Base-by-base conservation (phyloP, 345 rosid genomes). In the Fremontodendron californicum region DNA sequence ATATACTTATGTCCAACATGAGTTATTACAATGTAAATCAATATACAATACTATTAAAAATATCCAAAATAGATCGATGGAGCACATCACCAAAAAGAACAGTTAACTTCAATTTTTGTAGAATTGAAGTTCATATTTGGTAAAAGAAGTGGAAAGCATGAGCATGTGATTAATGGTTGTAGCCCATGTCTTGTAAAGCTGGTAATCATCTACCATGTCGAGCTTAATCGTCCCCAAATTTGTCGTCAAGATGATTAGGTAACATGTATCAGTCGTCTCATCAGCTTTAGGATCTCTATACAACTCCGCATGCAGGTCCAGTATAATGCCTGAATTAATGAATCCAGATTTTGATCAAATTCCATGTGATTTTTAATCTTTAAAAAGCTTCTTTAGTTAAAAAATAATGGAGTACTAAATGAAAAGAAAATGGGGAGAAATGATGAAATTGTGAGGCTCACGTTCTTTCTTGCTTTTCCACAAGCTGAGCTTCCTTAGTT, bases 121-220 rank as follows among this genome's bases (percentile, higher is more conserved):
- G 84, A 82, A 86, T 37, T 85, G 88, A 78, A 87, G 87, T 65
- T 88, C 79, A 61, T 85, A 85, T 31, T 90, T 90, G 71, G 84
- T 40, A 48, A 75, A 75, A 55, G 96, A 87, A 83, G 89, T 57
- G 58, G 94, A 92, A 76, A 90, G 84, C 80, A 79, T 78, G 64
- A 96, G 93, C 92, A 96, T 83, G 72, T 85, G 93, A 73, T 85
- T 85, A 78, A 92, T 87, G 45, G 98, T 81, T 2, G 86, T 73
- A 15, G 93, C 90, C 99, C 98, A 93, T 42, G 76, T 87, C 84
- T 84, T 90, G 84, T 90, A 95, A 15, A 78, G 87, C 87, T 74
- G 78, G 79, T 85, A 84, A 83, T 96, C 93, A 61, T 90, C 96
- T 1, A 81, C 91, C 94, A 93, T 89, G 91, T 96, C 98, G 33